phyloP scores from a whole-genome alignment of 1,284 basidiomycete genomes.

The Hemileia vastatrix region DNA sequence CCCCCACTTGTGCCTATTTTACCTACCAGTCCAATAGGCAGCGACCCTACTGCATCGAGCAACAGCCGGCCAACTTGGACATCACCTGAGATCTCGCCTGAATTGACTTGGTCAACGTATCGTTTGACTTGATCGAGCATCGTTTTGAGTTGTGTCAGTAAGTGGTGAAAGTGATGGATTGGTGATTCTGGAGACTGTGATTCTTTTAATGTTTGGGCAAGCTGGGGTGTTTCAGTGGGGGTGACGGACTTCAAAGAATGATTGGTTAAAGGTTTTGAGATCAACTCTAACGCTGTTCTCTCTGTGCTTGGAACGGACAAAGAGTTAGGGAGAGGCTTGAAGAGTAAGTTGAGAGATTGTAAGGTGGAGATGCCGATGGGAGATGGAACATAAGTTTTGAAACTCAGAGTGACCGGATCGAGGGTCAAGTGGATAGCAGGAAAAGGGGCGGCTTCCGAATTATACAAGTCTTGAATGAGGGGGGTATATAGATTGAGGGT shows the following conservation, averaged over 20 bases:
- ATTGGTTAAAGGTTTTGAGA: constrained; percentile 59
- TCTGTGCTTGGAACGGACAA: constrained; percentile 55
- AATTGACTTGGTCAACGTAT: constrained; percentile 74
- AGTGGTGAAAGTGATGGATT: constrained; percentile 51
- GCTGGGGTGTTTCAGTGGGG: no score
- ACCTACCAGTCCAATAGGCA: constrained; percentile 39
- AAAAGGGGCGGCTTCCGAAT: constrained; percentile 76
- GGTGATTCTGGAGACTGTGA: constrained; percentile 15
- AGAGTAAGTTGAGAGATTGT: constrained; percentile 31
- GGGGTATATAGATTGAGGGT: constrained; percentile 92
- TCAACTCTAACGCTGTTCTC: constrained; percentile 58
- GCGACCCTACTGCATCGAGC: constrained; percentile 69
- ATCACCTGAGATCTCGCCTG: constrained; percentile 71
- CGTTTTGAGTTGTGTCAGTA: constrained; percentile 58
- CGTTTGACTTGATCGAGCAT: constrained; percentile 76
- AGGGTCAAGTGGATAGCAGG: constrained; percentile 88
- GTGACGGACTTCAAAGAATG: neutral
- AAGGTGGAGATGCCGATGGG: constrained; percentile 43
- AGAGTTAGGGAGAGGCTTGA: constrained; percentile 51
- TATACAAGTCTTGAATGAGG: constrained; percentile 96
- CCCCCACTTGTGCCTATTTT: constrained; percentile 57
- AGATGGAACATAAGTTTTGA: constrained; percentile 66
- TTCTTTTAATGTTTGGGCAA: constrained; percentile 11
- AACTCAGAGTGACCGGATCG: constrained; percentile 71
- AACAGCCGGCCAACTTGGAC: constrained; percentile 81